phyloP scores from a whole-genome alignment of 495 filamentous ascomycete genomes.

The Neurospora intermedia region DNA sequence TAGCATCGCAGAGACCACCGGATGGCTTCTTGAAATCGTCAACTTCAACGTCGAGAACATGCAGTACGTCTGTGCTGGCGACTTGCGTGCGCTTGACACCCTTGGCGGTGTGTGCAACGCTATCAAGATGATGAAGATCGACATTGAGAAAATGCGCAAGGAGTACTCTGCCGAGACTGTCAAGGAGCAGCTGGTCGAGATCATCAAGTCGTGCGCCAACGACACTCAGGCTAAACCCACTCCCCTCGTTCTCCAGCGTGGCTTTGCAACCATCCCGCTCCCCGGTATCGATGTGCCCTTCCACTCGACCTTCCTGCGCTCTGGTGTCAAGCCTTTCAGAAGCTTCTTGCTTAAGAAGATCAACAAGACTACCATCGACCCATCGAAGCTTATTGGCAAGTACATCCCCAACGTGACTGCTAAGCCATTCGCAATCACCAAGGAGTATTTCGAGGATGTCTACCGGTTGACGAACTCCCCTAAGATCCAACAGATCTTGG shows the following conservation, averaged over 20 bases:
- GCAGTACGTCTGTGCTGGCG: conserved; percentile 97
- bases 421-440: conserved; percentile 85
- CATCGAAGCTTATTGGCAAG: conserved; percentile 90
- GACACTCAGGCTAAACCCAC: conserved; percentile 78
- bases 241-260: conserved; percentile 80
- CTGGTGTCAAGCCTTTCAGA: conserved; percentile 96
- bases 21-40: conserved; percentile 95
- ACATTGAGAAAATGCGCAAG: conserved; percentile 85
- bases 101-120: conserved; percentile 88
- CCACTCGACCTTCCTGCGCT: conserved; percentile 95
- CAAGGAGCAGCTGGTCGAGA: conserved; percentile 37
- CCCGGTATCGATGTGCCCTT: conserved; percentile 97
- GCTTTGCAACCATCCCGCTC: conserved; percentile 93
- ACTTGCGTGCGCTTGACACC: conserved; percentile 90
- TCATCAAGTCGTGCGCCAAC: conserved; percentile 75
- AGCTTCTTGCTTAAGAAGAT: conserved; percentile 98
- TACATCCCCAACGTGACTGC: conserved; percentile 99
- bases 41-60: conserved; percentile 98
- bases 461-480: conserved; percentile 88
- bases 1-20: conserved; percentile 82
- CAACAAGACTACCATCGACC: conserved; percentile 95
- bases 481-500: conserved; percentile 78
- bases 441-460: conserved; percentile 99
- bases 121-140: conserved; percentile 89
- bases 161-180: conserved; percentile 65